Evolutionary conservation across 345 rosid genomes (phyloP), one percentile per base, ranked within the genome.

Genomic region (Gossypium herbaceum): DNA sequence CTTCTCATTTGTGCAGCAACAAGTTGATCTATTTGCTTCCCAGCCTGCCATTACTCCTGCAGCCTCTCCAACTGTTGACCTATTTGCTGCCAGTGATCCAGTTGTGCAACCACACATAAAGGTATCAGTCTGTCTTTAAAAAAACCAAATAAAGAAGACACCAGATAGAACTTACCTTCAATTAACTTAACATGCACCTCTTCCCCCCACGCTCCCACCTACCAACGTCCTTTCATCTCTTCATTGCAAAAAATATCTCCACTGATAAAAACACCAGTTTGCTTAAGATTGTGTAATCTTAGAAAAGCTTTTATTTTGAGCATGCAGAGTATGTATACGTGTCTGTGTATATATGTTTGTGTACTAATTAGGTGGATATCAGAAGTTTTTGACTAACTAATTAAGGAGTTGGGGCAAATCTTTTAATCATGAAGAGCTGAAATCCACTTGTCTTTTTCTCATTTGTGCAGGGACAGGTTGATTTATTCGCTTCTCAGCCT

Each of bases 41-140:
- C 78, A 71, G 73, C 87, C 88, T 63, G 73, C 75, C 13, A 65
- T 64, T 39, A 39, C 87, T 81, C 75, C 94, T 72, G 84, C 86
- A 72, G 87, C 83, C 80, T 85, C 91, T 69, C 47, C 89, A 57
- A 65, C 91, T 0, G 79, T 87, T 78, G 94, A 93, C 79, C 81
- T 86, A 62, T 89, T 93, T 82, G 85, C 90, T n/a, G 56, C 86
- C 50, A 44, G 82, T 34, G 85, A 85, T 75, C 85, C 92, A 60
- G 85, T 83, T 81, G 81, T 84, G 79, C 83, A 77, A 81, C 88
- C 87, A 27, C 89, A 59, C 39, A 24, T 88, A 74, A 78, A 77
- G 54, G 76, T 83, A 77, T 55, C 81, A 44, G 76, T 80, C 47
- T 71, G 41, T 34, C 41, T 34, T 34, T 34, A 34, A 34, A 34